Evolutionary conservation across 306 rosid species (phyloP).

Genomic region (Quercus berberidifolia): DNA sequence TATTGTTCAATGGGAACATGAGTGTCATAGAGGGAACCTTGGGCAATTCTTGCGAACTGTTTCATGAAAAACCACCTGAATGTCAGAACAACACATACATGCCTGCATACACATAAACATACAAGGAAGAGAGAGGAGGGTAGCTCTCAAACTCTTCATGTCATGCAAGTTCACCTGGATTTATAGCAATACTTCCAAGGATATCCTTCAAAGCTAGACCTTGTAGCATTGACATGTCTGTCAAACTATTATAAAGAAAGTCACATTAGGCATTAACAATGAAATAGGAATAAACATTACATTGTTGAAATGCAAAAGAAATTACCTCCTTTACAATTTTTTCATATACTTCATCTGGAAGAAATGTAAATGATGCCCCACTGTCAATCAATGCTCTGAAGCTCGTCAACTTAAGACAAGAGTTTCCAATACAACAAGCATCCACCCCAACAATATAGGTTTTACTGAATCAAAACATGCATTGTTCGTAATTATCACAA

Average conservation of each 20-base stretch:
- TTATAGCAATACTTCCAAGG: constrained; percentile 89
- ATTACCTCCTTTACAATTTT: constrained; percentile 68
- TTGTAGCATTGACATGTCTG: constrained; percentile 61
- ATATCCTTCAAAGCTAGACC: constrained; percentile 49
- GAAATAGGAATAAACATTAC: constrained; percentile 2
- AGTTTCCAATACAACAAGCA: constrained; percentile 59
- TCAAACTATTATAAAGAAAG: constrained; percentile 56
- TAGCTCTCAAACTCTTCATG: background rate
- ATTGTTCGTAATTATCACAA: constrained; percentile 26
- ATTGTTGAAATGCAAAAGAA: constrained; percentile 1
- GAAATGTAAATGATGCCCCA: constrained; percentile 87
- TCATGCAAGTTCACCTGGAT: constrained; percentile 46
- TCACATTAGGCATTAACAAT: constrained; percentile 26
- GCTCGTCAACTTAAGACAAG: constrained; percentile 60
- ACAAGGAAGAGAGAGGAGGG: background rate
- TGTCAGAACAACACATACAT: constrained; percentile 7
- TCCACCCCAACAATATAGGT: constrained; percentile 76
- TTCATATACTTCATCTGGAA: constrained; percentile 68
- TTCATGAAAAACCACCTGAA: background rate
- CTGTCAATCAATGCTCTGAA: constrained; percentile 81
- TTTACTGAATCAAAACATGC: constrained; percentile 44
- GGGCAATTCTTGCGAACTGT: constrained; percentile 59
- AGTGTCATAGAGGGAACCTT: constrained; percentile 69
- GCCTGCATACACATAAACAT: background rate
- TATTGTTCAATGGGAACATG: constrained; percentile 69